Evolutionary conservation across 108 stramenopile species (phyloP), one percentile per base, ranked within the genome.

Genomic region (Pseudonitzschia delicatissima): DNA sequence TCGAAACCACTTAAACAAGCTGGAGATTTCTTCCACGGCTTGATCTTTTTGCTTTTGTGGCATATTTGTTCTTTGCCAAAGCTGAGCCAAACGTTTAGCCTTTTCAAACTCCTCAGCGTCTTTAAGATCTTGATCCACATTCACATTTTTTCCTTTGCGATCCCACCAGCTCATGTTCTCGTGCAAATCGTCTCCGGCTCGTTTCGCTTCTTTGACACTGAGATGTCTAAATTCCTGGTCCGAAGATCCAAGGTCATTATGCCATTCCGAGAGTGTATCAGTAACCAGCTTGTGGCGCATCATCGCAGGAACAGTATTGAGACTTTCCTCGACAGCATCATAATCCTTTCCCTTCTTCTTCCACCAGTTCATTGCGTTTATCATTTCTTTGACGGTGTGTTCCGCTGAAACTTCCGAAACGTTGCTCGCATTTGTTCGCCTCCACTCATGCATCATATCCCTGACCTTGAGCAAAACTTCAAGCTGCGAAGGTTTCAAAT

Each of bases 291-390:
- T 74, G 58, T 74, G 73, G 31, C 73, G 73, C 33, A 62, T 27
- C 73, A 74, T 74, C 15, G 59, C 58, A 52, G 73, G 73, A 42
- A 67, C 73, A 28, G 65, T 36, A 25, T 67, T 66, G 4, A 67
- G 21, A 37, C 73, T 66, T 25, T 62, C 47, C 23, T 51, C 59
- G 44, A 60, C 49, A 20, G 37, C 59, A 25, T 67, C 73, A 45
- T 67, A 74, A 1, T 74, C 73, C 60, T 74, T 74, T 45, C 73
- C 73, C 57, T 67, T 62, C 34, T 66, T 74, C 73, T 74, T 74
- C 66, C 66, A 74, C 73, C 73, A 74, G 66, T 74, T 74, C 73
- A 74, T 74, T 28, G 73, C 73, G 33, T 60, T 74, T 48, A 74
- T 74, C 66, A 80, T 68, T 44, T 70, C 62, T 47, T 80, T 71